Conservation (phyloP, 2,329 filamentous ascomycete genomes). For the Penicillium sp. region DNA sequence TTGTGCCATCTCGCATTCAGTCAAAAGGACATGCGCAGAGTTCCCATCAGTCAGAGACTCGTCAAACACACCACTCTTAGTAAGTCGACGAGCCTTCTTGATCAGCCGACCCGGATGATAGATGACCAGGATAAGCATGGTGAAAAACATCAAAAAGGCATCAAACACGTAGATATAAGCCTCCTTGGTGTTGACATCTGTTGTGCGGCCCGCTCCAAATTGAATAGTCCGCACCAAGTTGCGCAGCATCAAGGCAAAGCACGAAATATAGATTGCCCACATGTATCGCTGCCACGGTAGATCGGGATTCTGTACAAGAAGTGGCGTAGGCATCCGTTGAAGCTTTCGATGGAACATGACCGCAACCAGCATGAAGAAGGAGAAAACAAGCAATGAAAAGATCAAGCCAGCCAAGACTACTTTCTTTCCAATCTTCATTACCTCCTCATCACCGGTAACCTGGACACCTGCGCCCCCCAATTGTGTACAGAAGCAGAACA, state of each 20-base stretch:
- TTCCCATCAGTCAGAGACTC: constrained; percentile 4
- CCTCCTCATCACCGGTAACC: constrained; percentile 20
- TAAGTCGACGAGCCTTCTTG: constrained; percentile 15
- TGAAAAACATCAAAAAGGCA: constrained; percentile 29
- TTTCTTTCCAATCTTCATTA: constrained; percentile 27
- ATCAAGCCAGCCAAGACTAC: constrained; percentile 31
- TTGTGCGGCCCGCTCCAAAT: constrained; percentile 21
- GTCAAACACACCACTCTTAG: constrained; percentile 15
- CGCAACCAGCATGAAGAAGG: constrained; percentile 27
- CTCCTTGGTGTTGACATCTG: constrained; percentile 26
- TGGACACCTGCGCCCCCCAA: constrained; percentile 34
- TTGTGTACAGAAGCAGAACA: constrained; percentile 38
- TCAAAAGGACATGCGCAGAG: constrained; percentile 19
- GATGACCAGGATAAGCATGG: constrained; percentile 22
- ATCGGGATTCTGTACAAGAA: constrained; percentile 15
- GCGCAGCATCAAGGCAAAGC: constrained; percentile 27
- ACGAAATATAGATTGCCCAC: constrained; percentile 28
- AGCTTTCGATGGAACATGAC: constrained; percentile 26
- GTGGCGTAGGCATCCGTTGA: constrained; percentile 13
- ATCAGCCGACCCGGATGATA: constrained; percentile 29
- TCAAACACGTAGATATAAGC: constrained; percentile 36
- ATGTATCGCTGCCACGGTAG: constrained; percentile 30
- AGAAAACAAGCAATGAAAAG: constrained; percentile 31
- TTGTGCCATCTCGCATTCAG: constrained; percentile 10
- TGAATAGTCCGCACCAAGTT: constrained; percentile 33